phyloP scores from a whole-genome alignment of 2,329 filamentous ascomycete species.

The Penicillium sp. region DNA sequence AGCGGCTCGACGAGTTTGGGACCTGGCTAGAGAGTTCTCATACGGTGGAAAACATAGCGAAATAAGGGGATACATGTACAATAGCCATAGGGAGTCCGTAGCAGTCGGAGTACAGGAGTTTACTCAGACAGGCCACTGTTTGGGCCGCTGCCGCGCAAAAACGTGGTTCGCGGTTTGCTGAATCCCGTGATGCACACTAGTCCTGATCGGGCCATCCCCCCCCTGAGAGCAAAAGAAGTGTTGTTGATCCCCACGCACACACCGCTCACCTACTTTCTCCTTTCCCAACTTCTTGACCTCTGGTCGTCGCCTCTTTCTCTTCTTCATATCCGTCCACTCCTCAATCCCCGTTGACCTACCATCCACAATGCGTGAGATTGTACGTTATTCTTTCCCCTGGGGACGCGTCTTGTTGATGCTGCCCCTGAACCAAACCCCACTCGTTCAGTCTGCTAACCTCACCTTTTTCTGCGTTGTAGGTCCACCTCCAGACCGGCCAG shows the following conservation, averaged over 20 bases:
- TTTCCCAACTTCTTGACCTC: slow-evolving; percentile 26
- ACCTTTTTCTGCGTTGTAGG: slow-evolving; percentile 61
- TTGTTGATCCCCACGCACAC: slow-evolving; percentile 35
- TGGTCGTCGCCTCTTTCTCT: slow-evolving; percentile 22
- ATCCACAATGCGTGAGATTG: slow-evolving; percentile 71
- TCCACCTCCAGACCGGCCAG: slow-evolving; percentile 99
- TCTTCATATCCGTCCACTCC: slow-evolving; percentile 14
- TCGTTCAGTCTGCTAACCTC: slow-evolving; percentile 34
- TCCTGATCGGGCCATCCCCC: slow-evolving; percentile 20
- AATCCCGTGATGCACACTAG: slow-evolving; percentile 31
- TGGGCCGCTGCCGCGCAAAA: no score
- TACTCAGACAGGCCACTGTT: no score
- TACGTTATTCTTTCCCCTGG: slow-evolving; percentile 44
- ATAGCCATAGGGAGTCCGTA: no score
- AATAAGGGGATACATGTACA: slow-evolving; percentile 20
- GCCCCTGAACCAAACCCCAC: slow-evolving; percentile 37
- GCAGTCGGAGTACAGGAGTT: no score
- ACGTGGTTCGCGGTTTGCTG: slow-evolving; percentile 17
- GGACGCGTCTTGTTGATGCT: slow-evolving; percentile 38
- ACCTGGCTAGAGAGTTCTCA: slow-evolving; percentile 44
- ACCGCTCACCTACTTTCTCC: slow-evolving; percentile 34
- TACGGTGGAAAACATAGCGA: slow-evolving; percentile 25
- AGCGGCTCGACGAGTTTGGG: slow-evolving; percentile 50
- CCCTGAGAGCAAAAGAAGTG: slow-evolving; percentile 26
- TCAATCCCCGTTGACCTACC: slow-evolving; percentile 18